Conservation (phyloP, 208 protist genomes). For the Endotrypanum monterogeii region DNA sequence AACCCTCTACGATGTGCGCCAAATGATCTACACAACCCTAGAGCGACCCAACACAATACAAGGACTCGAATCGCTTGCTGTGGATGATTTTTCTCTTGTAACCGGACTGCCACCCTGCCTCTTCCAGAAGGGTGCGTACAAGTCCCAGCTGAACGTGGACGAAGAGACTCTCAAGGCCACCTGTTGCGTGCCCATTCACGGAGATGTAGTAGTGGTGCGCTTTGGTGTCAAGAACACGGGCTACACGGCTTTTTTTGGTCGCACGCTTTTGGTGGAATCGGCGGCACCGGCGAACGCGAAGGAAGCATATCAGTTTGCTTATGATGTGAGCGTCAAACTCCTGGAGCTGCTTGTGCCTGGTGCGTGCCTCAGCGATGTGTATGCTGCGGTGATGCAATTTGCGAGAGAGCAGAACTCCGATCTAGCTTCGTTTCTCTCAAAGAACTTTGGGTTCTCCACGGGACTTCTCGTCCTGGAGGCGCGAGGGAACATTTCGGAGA, state of each 20-base stretch:
- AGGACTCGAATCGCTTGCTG: constrained; percentile 65
- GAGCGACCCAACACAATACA: constrained; percentile 71
- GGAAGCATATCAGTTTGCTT: constrained; percentile 77
- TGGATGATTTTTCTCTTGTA: constrained; percentile 67
- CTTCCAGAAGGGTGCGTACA: constrained; percentile 76
- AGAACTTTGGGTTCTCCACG: constrained; percentile 81
- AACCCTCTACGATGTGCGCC: constrained; percentile 63
- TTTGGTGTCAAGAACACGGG: constrained; percentile 79
- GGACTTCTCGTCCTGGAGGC: constrained; percentile 83
- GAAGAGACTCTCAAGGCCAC: constrained; percentile 33
- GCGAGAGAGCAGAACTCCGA: constrained; percentile 45
- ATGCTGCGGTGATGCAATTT: constrained; percentile 47
- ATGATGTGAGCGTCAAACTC: constrained; percentile 73
- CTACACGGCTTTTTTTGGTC: constrained; percentile 79
- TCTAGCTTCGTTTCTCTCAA: constrained; percentile 53
- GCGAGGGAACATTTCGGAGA: constrained; percentile 81
- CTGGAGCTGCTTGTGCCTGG: constrained; percentile 63
- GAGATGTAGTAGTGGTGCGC: constrained; percentile 77
- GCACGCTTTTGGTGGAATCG: constrained; percentile 76
- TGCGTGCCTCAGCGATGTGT: constrained; percentile 59
- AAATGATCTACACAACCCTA: constrained; percentile 68
- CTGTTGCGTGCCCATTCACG: constrained; percentile 45
- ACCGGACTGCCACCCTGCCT: constrained; percentile 69
- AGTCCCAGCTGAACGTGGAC: constrained; percentile 62
- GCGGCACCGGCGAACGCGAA: constrained; percentile 62